A percentile compares a stretch with the other conserved stretches of the same genome.
Conservation (phyloP, 768 basidiomycete genomes). For the Lentinula aciculospora region DNA sequence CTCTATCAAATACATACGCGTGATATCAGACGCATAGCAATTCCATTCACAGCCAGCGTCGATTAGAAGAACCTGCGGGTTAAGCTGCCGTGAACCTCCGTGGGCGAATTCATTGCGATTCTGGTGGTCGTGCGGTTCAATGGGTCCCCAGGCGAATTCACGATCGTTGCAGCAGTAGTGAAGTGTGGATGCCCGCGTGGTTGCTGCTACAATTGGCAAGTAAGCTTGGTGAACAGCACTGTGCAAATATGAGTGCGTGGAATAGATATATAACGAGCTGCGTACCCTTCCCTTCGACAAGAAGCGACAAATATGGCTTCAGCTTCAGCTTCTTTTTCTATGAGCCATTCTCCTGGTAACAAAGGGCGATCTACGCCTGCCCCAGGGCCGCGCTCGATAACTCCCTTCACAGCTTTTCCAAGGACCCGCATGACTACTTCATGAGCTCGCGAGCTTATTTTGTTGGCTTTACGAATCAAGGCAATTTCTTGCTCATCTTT, state of each 20-base stretch:
- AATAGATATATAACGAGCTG: background rate
- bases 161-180: constrained; percentile 95
- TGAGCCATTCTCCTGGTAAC: constrained; percentile 79
- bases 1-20: constrained; percentile 30
- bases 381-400: constrained; percentile 36
- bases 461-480: constrained; percentile 73
- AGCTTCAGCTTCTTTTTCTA: constrained; percentile 89
- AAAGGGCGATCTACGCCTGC: constrained; percentile 43
- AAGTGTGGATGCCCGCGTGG: constrained; percentile 80
- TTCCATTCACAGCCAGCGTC: constrained; percentile 93
- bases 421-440: constrained; percentile 90
- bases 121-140: constrained; percentile 45
- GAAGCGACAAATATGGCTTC: constrained; percentile 92
- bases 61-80: constrained; percentile 77
- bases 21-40: constrained; percentile 47
- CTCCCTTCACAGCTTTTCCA: constrained; percentile 61
- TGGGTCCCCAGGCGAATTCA: constrained; percentile 81
- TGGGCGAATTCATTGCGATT: constrained; percentile 46
- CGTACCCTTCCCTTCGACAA: constrained; percentile 83
- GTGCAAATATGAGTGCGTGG: background rate
- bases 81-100: constrained; percentile 31
- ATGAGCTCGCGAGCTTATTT: constrained; percentile 86
- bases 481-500: constrained; percentile 75
- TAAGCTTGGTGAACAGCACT: constrained; percentile 88
- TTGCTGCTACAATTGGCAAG: constrained; percentile 86